phyloP scores from a whole-genome alignment of 805 yeast genomes.

The Candida orba region DNA sequence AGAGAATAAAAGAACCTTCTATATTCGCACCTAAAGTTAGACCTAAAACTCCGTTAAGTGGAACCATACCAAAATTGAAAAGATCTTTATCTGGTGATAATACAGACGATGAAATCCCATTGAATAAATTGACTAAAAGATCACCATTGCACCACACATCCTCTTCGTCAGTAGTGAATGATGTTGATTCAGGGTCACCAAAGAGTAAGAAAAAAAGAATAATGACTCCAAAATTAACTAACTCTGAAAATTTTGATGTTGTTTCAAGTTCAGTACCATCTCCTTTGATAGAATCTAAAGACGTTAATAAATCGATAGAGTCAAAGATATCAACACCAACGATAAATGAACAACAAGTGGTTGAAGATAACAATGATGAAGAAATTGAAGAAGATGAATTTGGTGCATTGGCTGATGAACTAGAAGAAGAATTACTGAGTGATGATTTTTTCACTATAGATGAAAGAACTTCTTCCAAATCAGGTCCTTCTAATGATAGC shows the following conservation, averaged over 20 bases:
- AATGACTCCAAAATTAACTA: background rate
- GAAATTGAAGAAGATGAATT: conserved; percentile 16
- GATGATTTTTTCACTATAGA: conserved; percentile 10
- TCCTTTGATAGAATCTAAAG: background rate
- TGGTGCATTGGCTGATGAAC: conserved; percentile 19
- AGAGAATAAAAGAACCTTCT: conserved; percentile 16
- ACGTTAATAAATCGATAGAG: too few species aligned
- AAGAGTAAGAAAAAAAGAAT: background rate
- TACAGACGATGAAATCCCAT: conserved; percentile 13
- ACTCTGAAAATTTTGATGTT: background rate
- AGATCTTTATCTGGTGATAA: background rate
- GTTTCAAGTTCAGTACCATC: background rate
- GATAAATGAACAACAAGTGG: background rate
- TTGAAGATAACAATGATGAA: background rate
- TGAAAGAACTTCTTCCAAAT: background rate
- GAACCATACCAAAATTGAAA: conserved; percentile 4
- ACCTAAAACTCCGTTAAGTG: conserved; percentile 14
- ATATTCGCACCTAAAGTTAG: conserved; percentile 21
- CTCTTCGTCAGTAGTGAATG: too few species aligned
- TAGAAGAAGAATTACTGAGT: conserved; percentile 16
- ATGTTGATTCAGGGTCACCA: background rate
- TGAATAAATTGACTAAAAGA: background rate
- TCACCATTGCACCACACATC: too few species aligned
- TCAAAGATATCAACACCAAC: conserved; percentile 8
- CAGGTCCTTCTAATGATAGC: too few species aligned